These are phyloP conservation scores for Russula vinacea DNA, from an alignment of 768 basidiomycete genomes.

Conservation along the genomic window DNA sequence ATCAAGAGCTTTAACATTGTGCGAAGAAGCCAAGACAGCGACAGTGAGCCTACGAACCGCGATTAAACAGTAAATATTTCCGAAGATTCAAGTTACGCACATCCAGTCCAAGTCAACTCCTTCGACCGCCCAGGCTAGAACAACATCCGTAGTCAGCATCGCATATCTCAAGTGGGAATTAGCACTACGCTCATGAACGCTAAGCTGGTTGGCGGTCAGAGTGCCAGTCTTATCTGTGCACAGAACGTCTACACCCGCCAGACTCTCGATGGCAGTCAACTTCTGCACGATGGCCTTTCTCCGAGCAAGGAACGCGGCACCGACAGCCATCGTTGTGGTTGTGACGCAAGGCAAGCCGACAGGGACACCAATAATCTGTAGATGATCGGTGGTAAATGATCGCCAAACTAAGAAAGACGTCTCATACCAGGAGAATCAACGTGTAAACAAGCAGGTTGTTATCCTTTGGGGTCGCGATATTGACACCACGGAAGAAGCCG, in stretches of 20 bases:
- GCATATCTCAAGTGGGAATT: neutral
- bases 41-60: constrained; percentile 36
- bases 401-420: neutral
- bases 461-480: constrained; percentile 41
- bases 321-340: constrained; percentile 42
- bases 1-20: constrained; percentile 46
- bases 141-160: neutral
- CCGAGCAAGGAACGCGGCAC: constrained; percentile 45
- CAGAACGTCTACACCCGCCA: constrained; percentile 50
- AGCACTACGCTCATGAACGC: constrained; percentile 41
- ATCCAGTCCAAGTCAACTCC: constrained; percentile 38
- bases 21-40: constrained; percentile 47
- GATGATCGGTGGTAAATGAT: neutral
- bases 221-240: constrained; percentile 48
- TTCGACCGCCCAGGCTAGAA: constrained; percentile 28
- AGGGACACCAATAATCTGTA: constrained; percentile 46
- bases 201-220: constrained; percentile 48
- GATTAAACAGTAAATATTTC: neutral
- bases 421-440: constrained; percentile 40
- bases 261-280: constrained; percentile 48
- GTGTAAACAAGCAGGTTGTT: constrained; percentile 48
- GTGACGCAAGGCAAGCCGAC: constrained; percentile 50
- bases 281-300: constrained; percentile 49
- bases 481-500: constrained; percentile 40
- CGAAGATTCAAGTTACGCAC: constrained; percentile 21